Percentiles rank a stretch among this genome's conserved stretches.
These are phyloP conservation scores for Globisporangium rhizosaccharum DNA, from an alignment of 352 stramenopile genomes.

Conservation along the genomic window DNA sequence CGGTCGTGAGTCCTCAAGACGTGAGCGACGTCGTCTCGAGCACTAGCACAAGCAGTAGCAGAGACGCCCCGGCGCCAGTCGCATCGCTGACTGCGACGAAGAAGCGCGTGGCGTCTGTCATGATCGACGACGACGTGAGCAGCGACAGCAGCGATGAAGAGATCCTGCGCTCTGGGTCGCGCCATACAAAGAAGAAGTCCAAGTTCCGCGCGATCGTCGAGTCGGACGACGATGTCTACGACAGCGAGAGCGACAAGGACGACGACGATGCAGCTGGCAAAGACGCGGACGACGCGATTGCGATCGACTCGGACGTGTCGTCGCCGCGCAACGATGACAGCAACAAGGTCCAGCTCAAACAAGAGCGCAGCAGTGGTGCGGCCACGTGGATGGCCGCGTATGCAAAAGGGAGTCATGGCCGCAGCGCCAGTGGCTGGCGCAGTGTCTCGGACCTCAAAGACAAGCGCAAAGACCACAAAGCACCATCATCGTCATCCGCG, in stretches of 20 bases:
- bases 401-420: slow-evolving; percentile 5
- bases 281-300: slow-evolving; percentile 15
- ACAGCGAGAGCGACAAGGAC: slow-evolving; percentile 12
- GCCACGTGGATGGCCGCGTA: slow-evolving; percentile 62
- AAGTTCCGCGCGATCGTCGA: slow-evolving; percentile 58
- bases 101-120: slow-evolving; percentile 17
- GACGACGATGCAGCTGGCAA: background rate
- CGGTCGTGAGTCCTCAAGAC: slow-evolving; percentile 18
- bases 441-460: slow-evolving; percentile 14
- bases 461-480: slow-evolving; percentile 4
- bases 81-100: slow-evolving; percentile 12
- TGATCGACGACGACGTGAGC: slow-evolving; percentile 27
- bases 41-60: background rate
- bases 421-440: slow-evolving; percentile 8
- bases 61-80: background rate
- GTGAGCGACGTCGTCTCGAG: slow-evolving; percentile 17
- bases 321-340: slow-evolving; percentile 31
- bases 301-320: slow-evolving; percentile 40
- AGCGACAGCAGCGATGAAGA: slow-evolving; percentile 24
- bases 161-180: slow-evolving; percentile 27
- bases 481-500: background rate
- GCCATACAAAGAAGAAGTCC: slow-evolving; percentile 30
- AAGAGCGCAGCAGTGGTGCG: slow-evolving; percentile 6
- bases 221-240: slow-evolving; percentile 44
- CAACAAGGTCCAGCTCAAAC: slow-evolving; percentile 27